Conservation (phyloP, 257 asterid species). For the Rubia yunnanensis region DNA sequence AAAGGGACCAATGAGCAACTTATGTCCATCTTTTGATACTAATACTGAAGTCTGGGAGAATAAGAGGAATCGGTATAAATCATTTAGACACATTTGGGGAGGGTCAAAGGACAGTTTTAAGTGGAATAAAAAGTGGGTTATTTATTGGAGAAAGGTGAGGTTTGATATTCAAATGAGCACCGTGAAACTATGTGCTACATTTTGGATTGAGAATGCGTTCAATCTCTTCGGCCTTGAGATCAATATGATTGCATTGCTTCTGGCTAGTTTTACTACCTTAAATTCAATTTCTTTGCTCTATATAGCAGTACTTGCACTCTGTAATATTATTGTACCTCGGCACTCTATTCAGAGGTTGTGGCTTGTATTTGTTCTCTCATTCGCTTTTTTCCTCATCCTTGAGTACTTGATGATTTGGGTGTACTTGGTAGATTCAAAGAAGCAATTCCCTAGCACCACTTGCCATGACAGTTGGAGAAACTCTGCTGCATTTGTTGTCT, state of each 20-base stretch:
- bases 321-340: slow-evolving; percentile 70
- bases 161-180: no score
- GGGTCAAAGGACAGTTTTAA: slow-evolving; percentile 69
- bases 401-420: slow-evolving; percentile 84
- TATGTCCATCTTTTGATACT: no score
- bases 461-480: slow-evolving; percentile 92
- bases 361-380: slow-evolving; percentile 63
- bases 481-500: no score
- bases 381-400: slow-evolving; percentile 67
- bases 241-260: slow-evolving; percentile 76
- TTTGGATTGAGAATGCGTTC: no score
- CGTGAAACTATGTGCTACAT: no score
- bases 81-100: slow-evolving; percentile 73
- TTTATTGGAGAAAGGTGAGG: slow-evolving; percentile 76
- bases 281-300: slow-evolving; percentile 78
- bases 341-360: slow-evolving; percentile 61
- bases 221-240: slow-evolving; percentile 98
- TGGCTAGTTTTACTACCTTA: slow-evolving; percentile 83
- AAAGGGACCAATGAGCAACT: no score
- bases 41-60: no score
- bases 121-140: slow-evolving; percentile 66
- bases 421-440: slow-evolving; percentile 37
- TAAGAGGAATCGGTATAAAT: slow-evolving; percentile 31
- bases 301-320: slow-evolving; percentile 66
- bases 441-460: slow-evolving; percentile 19